phyloP scores from a whole-genome alignment of 352 stramenopile genomes.

The Globisporangium carolinianum region DNA sequence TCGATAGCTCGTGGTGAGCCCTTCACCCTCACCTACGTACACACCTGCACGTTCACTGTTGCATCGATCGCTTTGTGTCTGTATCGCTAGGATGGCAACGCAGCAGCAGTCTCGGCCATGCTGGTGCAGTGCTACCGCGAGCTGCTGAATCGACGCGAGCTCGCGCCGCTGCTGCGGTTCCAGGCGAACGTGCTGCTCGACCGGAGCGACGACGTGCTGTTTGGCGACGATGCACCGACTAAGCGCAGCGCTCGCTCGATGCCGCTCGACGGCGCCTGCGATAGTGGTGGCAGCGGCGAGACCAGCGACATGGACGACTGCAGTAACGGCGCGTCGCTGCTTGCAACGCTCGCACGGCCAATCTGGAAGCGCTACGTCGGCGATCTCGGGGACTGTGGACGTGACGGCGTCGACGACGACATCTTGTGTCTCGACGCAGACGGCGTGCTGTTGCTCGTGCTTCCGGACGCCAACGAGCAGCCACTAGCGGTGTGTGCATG shows the following conservation, averaged over 20 bases:
- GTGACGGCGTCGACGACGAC: not conserved
- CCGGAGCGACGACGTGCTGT: slow-evolving; percentile 9
- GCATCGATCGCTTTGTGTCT: not conserved
- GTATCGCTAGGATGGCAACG: slow-evolving; percentile 2
- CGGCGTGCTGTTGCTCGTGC: slow-evolving; percentile 2
- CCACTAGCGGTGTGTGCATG: not conserved
- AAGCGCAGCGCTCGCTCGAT: not conserved
- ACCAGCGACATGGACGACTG: not conserved
- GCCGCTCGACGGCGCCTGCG: slow-evolving; percentile 1
- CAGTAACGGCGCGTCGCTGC: not conserved
- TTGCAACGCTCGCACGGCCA: slow-evolving; percentile 1
- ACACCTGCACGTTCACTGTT: too few species aligned
- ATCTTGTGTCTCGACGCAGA: not conserved
- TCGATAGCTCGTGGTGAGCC: too few species aligned
- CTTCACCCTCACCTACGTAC: too few species aligned
- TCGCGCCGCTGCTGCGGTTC: slow-evolving; percentile 2
- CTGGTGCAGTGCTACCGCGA: slow-evolving; percentile 10
- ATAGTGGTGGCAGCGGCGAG: not conserved
- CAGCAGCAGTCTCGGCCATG: slow-evolving; percentile 1
- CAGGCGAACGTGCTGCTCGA: slow-evolving; percentile 10
- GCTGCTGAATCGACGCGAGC: slow-evolving; percentile 1
- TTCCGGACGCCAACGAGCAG: not conserved
- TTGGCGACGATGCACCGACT: slow-evolving; percentile 2
- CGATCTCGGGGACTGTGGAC: not conserved
- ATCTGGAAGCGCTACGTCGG: slow-evolving; percentile 12